phyloP scores from a whole-genome alignment of 495 filamentous ascomycete genomes.

The Friedmanniomyces endolithicus region DNA sequence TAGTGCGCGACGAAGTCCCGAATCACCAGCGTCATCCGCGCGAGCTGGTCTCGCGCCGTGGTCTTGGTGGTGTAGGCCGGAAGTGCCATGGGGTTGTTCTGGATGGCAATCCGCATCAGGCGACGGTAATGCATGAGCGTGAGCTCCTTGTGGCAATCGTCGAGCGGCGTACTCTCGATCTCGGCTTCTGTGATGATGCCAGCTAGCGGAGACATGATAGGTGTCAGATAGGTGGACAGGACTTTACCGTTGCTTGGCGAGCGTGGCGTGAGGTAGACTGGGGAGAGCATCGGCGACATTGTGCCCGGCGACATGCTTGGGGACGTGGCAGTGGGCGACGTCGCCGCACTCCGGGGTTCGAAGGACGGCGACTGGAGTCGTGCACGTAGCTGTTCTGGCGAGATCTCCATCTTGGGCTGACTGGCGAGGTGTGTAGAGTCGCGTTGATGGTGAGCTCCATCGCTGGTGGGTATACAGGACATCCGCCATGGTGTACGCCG shows the following conservation, averaged over 20 bases:
- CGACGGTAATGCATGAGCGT: background rate
- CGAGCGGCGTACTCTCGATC: background rate
- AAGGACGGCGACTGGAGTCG: background rate
- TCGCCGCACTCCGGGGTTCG: background rate
- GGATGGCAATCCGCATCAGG: background rate
- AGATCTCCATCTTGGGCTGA: background rate
- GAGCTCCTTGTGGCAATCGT: background rate
- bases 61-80: background rate
- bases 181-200: background rate
- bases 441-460: background rate
- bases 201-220: background rate
- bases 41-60: background rate
- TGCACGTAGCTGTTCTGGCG: background rate
- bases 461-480: background rate
- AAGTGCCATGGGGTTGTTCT: background rate
- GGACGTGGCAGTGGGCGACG: background rate
- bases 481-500: too few species aligned
- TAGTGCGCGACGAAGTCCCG: background rate
- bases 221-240: background rate
- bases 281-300: background rate
- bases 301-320: background rate
- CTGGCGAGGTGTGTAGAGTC: background rate
- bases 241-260: background rate
- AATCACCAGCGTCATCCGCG: background rate
- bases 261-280: background rate